Evolutionary conservation across 441 rosid species (phyloP), one percentile per base, ranked within the genome.

Genomic region (Isatis lusitanica): DNA sequence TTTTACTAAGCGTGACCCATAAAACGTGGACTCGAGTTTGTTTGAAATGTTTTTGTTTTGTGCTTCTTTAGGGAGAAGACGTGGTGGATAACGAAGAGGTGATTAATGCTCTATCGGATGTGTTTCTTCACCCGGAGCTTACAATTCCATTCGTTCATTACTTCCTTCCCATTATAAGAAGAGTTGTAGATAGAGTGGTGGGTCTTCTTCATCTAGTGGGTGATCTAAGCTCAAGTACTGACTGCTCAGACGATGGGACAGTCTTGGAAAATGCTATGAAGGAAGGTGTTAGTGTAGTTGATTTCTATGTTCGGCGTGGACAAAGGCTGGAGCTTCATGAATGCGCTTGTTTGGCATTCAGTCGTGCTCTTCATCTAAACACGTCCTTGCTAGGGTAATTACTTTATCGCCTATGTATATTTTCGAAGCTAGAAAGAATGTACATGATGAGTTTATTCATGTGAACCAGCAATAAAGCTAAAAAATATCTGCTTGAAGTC

Each of bases 331-430:
- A 81, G 74, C 95, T 95, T 76, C 98, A 95, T 4, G 98, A 93
- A 86, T 84, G 91, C 65, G 88, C 92, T 81, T 93, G 97, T 83
- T 78, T 95, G 71, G 98, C 97, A 24, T 87, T 95, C 51, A 81
- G 91, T 75, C 97, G 93, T n/a, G 88, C 93, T 66, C 85, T 93
- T 76, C 94, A 90, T 81, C 83, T 93, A 74, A 90, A 88, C 77
- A 80, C 84, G 59, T 86, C 83, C 72, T 83, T 93, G 76, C 66
- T 85, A 76, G 86, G 91, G 97, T 47, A 7, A 18, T 24, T 56
- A 12, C 55, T 40, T 60, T 7, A 40, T 65, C 16, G 58, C 73
- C 12, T 15, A 13, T 57, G 17, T 46, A n/a, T 66, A 9, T 63
- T 21, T 18, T 36, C 38, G 10, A 46, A 56, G 51, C 31, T 63